phyloP scores from a whole-genome alignment of 2,329 filamentous ascomycete species.

The Talaromyces atroroseus region DNA sequence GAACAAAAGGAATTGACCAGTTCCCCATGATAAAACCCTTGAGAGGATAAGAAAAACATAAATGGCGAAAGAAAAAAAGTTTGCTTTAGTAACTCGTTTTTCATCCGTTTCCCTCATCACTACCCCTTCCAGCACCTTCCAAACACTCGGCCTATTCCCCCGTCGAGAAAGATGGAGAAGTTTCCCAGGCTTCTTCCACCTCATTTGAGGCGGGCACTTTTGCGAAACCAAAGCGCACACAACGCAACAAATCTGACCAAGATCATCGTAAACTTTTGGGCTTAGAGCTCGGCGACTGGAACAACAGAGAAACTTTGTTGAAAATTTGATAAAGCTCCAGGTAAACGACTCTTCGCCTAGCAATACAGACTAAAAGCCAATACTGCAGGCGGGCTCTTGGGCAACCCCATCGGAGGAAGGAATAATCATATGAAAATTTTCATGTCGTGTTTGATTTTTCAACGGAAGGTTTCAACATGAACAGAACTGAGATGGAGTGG shows the following conservation, averaged over 20 bases:
- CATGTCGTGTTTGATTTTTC: slow-evolving; percentile 35
- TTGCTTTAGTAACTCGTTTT: not conserved
- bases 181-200: slow-evolving; percentile 11
- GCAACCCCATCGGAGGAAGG: slow-evolving; percentile 9
- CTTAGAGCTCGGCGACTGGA: slow-evolving; percentile 15
- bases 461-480: slow-evolving; percentile 27
- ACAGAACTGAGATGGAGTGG: slow-evolving; percentile 49
- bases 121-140: slow-evolving; percentile 29
- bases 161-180: slow-evolving; percentile 18
- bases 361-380: not conserved
- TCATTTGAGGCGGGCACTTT: slow-evolving; percentile 7
- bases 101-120: not conserved
- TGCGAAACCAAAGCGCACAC: slow-evolving; percentile 7
- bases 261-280: slow-evolving; percentile 13
- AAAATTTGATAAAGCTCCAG: slow-evolving; percentile 13
- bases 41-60: slow-evolving; percentile 16
- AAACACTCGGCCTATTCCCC: slow-evolving; percentile 30
- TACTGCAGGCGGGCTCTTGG: slow-evolving; percentile 5
- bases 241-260: slow-evolving; percentile 18
- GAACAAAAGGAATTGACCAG: slow-evolving; percentile 33
- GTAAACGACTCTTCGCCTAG: slow-evolving; percentile 9
- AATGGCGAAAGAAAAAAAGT: slow-evolving; percentile 7
- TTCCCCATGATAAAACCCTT: slow-evolving; percentile 21
- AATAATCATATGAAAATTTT: slow-evolving; percentile 14
- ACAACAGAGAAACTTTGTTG: slow-evolving; percentile 4